Conservation (phyloP, 2,329 filamentous ascomycete species). For the Pseudogymnoascus sp. region DNA sequence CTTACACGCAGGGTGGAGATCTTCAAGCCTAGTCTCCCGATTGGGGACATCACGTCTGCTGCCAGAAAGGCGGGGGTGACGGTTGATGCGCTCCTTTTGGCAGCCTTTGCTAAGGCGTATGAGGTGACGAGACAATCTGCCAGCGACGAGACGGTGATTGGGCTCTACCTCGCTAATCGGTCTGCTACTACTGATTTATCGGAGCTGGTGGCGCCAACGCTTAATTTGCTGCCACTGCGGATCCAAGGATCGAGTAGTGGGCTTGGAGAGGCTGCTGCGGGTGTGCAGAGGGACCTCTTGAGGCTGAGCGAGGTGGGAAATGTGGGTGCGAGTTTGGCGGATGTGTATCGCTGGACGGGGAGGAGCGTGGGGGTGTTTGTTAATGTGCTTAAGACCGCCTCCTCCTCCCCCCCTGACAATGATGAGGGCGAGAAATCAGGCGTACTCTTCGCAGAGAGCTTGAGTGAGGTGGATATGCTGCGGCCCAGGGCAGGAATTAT, state of each 20-base stretch:
- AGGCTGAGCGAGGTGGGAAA: conserved; percentile 48
- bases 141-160: conserved; percentile 50
- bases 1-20: conserved; percentile 22
- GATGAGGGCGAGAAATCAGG: background rate
- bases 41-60: conserved; percentile 32
- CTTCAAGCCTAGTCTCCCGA: conserved; percentile 38
- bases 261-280: conserved; percentile 43
- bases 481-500: background rate
- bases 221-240: conserved; percentile 69
- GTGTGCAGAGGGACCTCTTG: conserved; percentile 61
- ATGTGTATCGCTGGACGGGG: conserved; percentile 69
- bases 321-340: conserved; percentile 54
- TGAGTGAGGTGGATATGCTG: background rate
- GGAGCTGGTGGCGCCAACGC: conserved; percentile 56
- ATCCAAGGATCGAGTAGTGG: conserved; percentile 33
- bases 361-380: conserved; percentile 63
- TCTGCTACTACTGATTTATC: conserved; percentile 42
- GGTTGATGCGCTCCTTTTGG: conserved; percentile 68
- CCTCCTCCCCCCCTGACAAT: background rate
- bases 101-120: conserved; percentile 49
- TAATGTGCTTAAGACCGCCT: conserved; percentile 57
- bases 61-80: conserved; percentile 50
- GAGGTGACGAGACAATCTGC: background rate
- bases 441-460: background rate
- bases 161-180: conserved; percentile 78